Evolutionary conservation across 2,329 filamentous ascomycete species (phyloP).

Genomic region (Ophiostoma perfectum): DNA sequence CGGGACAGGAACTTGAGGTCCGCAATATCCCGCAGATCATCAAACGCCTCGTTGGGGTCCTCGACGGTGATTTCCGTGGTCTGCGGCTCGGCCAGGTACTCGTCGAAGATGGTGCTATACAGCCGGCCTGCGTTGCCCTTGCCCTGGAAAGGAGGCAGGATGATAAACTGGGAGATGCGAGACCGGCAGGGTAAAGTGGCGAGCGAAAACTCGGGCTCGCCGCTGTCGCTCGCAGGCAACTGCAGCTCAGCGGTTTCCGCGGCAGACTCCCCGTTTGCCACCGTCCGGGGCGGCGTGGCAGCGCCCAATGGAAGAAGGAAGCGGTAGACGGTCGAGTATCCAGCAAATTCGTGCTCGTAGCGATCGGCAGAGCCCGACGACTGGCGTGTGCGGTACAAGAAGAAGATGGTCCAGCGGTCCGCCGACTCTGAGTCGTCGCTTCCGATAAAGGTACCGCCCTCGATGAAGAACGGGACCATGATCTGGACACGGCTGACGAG

Average conservation of each 20-base stretch:
- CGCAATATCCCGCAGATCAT: constrained; percentile 69
- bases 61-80: constrained; percentile 86
- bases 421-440: constrained; percentile 60
- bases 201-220: constrained; percentile 36
- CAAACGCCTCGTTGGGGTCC: constrained; percentile 84
- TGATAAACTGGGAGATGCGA: constrained; percentile 87
- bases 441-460: constrained; percentile 74
- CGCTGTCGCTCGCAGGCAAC: constrained; percentile 28
- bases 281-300: constrained; percentile 38
- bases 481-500: constrained; percentile 78
- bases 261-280: constrained; percentile 14
- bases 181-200: constrained; percentile 66
- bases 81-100: constrained; percentile 60
- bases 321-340: constrained; percentile 85
- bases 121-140: constrained; percentile 73
- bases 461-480: constrained; percentile 80
- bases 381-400: constrained; percentile 61
- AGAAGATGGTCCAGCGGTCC: constrained; percentile 86
- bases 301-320: constrained; percentile 69
- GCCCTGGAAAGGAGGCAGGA: constrained; percentile 80
- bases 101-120: constrained; percentile 71
- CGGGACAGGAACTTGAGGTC: constrained; percentile 61
- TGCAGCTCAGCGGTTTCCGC: constrained; percentile 36
- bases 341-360: constrained; percentile 72
- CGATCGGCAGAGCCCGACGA: constrained; percentile 38